These are phyloP conservation scores for Cladosporium sp. DNA, from an alignment of 2,329 filamentous ascomycete genomes.

Conservation along the genomic window DNA sequence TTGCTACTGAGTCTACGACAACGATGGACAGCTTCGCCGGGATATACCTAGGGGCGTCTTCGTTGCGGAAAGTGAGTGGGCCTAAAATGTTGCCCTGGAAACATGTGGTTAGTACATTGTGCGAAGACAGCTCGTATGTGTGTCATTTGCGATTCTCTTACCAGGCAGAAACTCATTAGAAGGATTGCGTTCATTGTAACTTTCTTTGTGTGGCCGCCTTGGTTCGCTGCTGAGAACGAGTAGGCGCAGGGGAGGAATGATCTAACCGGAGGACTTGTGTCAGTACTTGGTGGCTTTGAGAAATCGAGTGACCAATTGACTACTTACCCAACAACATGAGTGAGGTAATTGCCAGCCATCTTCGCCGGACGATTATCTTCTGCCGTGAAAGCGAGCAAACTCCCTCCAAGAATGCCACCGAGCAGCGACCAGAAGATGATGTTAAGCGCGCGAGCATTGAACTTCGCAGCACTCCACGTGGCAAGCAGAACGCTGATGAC, in stretches of 20 bases:
- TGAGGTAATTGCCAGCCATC: constrained; percentile 38
- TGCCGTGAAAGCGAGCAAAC: constrained; percentile 53
- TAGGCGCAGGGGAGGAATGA: constrained; percentile 39
- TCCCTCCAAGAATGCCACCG: constrained; percentile 48
- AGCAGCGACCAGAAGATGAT: constrained; percentile 37
- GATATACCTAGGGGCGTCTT: constrained; percentile 37
- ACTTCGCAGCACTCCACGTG: constrained; percentile 49
- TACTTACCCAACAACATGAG: constrained; percentile 34
- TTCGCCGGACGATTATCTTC: constrained; percentile 45
- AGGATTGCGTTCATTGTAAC: constrained; percentile 41
- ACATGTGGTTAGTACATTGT: background rate
- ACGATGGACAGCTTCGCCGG: constrained; percentile 44
- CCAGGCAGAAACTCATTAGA: constrained; percentile 44
- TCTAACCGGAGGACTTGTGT: background rate
- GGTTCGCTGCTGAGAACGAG: constrained; percentile 34
- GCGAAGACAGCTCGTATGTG: too few relatives aligned
- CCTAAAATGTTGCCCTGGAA: constrained; percentile 40
- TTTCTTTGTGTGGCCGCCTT: constrained; percentile 43
- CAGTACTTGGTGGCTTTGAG: too few relatives aligned
- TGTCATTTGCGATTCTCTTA: background rate
- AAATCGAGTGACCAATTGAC: too few relatives aligned
- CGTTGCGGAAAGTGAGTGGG: constrained; percentile 38
- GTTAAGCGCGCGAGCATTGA: constrained; percentile 35
- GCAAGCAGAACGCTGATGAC: constrained; percentile 37
- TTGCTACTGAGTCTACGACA: constrained; percentile 31